Evolutionary conservation across 169 alveolate genomes (phyloP).

Genomic region (Theileria annulata): DNA sequence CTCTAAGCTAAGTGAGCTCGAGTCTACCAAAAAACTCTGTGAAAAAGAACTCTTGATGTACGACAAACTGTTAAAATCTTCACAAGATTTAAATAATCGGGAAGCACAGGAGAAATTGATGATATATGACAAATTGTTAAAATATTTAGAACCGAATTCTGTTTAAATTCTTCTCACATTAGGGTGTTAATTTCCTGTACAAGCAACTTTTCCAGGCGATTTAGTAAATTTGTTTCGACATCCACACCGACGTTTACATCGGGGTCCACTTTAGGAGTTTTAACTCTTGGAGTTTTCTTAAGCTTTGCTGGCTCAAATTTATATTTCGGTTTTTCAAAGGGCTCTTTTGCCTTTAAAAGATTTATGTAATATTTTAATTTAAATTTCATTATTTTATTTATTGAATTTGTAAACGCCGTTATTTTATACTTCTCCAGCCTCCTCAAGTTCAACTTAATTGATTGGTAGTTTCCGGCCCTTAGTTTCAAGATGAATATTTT

Average conservation of each 20-base stretch:
- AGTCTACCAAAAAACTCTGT: neutral
- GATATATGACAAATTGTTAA: too few relatives aligned
- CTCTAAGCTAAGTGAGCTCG: neutral
- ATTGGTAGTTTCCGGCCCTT: neutral
- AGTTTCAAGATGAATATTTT: neutral
- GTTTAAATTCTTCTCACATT: neutral
- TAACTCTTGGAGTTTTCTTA: neutral
- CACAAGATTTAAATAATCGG: neutral
- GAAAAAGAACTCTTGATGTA: neutral
- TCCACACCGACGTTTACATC: conserved; percentile 12
- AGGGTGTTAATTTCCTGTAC: conserved; percentile 53
- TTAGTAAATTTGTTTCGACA: conserved; percentile 38
- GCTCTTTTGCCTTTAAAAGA: neutral
- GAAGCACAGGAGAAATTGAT: neutral
- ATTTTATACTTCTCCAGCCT: neutral
- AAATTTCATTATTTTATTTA: too few relatives aligned
- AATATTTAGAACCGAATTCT: neutral
- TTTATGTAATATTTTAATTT: neutral
- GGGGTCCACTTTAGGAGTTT: neutral
- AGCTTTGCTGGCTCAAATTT: neutral
- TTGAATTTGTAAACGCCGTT: neutral
- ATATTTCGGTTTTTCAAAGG: neutral
- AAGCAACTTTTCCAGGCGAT: conserved; percentile 37
- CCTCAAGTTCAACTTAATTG: neutral
- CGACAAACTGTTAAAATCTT: neutral